phyloP scores from a whole-genome alignment of 805 yeast genomes.

The Schizosaccharomyces cryophilus region DNA sequence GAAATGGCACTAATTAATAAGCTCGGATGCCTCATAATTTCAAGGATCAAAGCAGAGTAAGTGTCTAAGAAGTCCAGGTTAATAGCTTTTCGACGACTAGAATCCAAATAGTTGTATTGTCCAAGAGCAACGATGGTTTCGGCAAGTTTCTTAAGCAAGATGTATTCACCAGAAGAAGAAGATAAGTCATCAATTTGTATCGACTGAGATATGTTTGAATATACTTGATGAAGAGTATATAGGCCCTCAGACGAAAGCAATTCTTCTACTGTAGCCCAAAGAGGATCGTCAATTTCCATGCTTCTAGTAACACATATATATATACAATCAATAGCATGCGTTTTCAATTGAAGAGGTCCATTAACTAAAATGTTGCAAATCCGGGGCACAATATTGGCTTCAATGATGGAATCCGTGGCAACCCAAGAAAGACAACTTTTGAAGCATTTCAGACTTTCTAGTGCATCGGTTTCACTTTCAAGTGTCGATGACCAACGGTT shows the following conservation, averaged over 20 bases:
- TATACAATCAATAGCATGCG: slow-evolving; percentile 71
- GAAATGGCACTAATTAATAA: slow-evolving; percentile 77
- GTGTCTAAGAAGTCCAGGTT: slow-evolving; percentile 35
- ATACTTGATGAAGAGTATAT: slow-evolving; percentile 37
- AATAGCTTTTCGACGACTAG: slow-evolving; percentile 14
- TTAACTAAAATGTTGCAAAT: not conserved
- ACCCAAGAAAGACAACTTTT: not conserved
- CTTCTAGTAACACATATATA: slow-evolving; percentile 69
- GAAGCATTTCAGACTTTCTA: not conserved
- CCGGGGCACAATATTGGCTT: not conserved
- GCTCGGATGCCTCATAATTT: slow-evolving; percentile 64
- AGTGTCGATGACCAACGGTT: not conserved
- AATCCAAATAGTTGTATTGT: slow-evolving; percentile 34
- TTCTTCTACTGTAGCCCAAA: slow-evolving; percentile 51
- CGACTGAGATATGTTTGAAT: slow-evolving; percentile 19
- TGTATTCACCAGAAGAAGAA: slow-evolving; percentile 37
- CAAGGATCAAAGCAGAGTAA: slow-evolving; percentile 49
- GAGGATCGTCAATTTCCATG: slow-evolving; percentile 42
- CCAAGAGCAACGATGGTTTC: slow-evolving; percentile 79
- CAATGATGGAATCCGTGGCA: not conserved
- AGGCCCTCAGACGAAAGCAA: slow-evolving; percentile 60
- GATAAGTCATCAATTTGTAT: slow-evolving; percentile 45
- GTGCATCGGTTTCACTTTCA: not conserved
- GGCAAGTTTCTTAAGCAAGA: slow-evolving; percentile 66
- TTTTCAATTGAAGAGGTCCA: slow-evolving; percentile 15